Base-by-base conservation (phyloP, 225 moss, liverwort and hornwort genomes). In the Sphagnum contortum region DNA sequence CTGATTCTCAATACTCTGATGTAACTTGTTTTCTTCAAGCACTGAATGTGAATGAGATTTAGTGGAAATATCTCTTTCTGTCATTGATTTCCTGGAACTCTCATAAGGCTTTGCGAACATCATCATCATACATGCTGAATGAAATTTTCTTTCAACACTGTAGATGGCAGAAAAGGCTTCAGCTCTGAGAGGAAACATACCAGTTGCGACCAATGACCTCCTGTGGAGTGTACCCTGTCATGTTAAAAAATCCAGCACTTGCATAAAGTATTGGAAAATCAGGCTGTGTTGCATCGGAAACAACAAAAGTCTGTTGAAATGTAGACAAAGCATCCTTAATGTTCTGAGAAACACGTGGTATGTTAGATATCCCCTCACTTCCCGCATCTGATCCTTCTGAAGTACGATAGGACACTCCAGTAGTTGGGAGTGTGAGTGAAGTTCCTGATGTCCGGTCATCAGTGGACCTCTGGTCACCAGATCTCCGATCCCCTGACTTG, bases 291-390 rank as follows among this genome's bases (percentile, higher is more conserved):
- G 87, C 87, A 59, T 94, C 94, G 48, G 83, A 88, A 51, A 94
- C 94, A 48, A 94, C 80, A 66, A 94, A 94, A 44, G 94, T 88
- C 54, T 88, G 91, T 83, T 88, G 88, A 68, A 94, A 94, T 10
- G 88, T 84, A 48, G 82, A 79, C 49, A 94, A 81, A 12, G 90
- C 88, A 44, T 91, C 91, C 74, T 83, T 90, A 8, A 94, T 72
- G 4, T 87, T 78, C 0, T 72, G 75, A 0, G 92, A 89, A 0
- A 92, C 87, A 0, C 68, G 75, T 3, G 92, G 92, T 49, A 92
- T 47, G 58, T 66, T 76, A 12, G 76, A 71, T 0, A 79, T 69
- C 2, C 49, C 64, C 1, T 74, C 73, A 51, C 83, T 79, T 9
- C 80, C 85, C 2, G 79, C 72, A 10, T 83, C 83, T 2, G 83